Evolutionary conservation across 768 basidiomycete genomes (phyloP), one percentile per base, ranked within the genome.

Genomic region (Mycena maculata): DNA sequence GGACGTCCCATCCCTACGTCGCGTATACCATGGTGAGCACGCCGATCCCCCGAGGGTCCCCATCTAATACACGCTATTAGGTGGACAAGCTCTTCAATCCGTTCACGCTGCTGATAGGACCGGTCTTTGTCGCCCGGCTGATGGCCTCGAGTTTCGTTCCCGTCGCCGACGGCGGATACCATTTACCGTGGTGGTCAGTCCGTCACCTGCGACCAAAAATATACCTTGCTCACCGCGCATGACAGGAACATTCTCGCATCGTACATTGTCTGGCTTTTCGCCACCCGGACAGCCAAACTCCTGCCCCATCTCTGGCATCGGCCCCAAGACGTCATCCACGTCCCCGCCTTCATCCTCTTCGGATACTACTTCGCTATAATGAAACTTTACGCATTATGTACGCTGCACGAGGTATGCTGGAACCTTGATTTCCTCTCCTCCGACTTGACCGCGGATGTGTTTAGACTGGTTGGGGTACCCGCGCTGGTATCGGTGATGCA

Each of bases 361-460:
- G 95, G 95, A 27, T 97, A 97, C 76, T 96, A 96, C 80, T 97
- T 97, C 75, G 91, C 94, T 20, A 81, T 97, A 72, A 97, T 98
- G 95, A 97, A 96, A 80, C 70, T 97, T 48, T 97, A 97, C 77
- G 95, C 95, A 33, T 82, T 96, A 47, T 90, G 89, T 76, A 97
- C 95, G 57, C 84, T 96, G 62, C 95, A 97, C 80, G 94, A 96
- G 85, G 90, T 91, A 59, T n/a, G 86, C 72, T 42, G 30, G 25
- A 33, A 31, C 23, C 12, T 36, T 68, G 47, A 27, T 28, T 47
- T 33, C 54, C 12, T 33, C 27, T 13, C 20, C 23, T 59, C 67
- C 53, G 31, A 45, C 15, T 57, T 64, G 23, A 65, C 55, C 49
- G 6, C 58, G 41, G n/a, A 30, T 27, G 65, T 55, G 25, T 68